These are phyloP conservation scores for Xylaria sp. DNA, from an alignment of 2,329 filamentous ascomycete species.

Conservation along the genomic window DNA sequence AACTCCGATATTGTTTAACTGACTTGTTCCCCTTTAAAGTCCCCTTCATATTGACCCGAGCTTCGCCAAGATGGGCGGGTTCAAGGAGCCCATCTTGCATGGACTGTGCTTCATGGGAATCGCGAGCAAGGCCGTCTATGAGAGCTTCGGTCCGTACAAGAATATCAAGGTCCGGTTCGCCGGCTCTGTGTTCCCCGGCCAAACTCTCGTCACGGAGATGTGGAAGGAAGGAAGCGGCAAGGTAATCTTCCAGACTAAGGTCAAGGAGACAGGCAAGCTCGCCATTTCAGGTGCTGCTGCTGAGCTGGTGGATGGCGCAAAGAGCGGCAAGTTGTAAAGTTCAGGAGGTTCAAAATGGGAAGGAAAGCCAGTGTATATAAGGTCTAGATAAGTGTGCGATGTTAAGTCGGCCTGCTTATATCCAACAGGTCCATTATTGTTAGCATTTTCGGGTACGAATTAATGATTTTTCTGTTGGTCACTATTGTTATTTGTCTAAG, in stretches of 20 bases:
- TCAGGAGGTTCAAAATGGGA: not conserved
- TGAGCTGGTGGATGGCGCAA: conserved; percentile 66
- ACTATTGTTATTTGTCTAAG: not conserved
- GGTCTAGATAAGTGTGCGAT: not conserved
- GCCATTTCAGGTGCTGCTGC: conserved; percentile 82
- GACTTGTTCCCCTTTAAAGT: conserved; percentile 48
- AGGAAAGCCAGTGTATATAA: not conserved
- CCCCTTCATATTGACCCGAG: conserved; percentile 94
- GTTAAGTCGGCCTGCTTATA: not conserved
- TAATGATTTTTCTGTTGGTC: not conserved
- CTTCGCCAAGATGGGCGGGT: conserved; percentile 94
- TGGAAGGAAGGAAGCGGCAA: conserved; percentile 78
- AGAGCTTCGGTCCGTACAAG: conserved; percentile 83
- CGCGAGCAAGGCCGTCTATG: conserved; percentile 87
- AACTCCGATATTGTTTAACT: not conserved
- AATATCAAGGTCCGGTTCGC: conserved; percentile 95
- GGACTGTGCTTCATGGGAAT: conserved; percentile 97
- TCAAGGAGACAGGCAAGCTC: conserved; percentile 92
- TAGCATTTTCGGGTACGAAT: not conserved
- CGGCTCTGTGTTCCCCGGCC: conserved; percentile 83
- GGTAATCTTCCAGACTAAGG: conserved; percentile 85
- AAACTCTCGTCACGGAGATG: conserved; percentile 94
- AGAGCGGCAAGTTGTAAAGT: conserved; percentile 47
- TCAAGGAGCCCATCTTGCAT: conserved; percentile 93
- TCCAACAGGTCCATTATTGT: not conserved